Evolutionary conservation across 495 filamentous ascomycete species (phyloP).

Genomic region (Penicillium ucsense): DNA sequence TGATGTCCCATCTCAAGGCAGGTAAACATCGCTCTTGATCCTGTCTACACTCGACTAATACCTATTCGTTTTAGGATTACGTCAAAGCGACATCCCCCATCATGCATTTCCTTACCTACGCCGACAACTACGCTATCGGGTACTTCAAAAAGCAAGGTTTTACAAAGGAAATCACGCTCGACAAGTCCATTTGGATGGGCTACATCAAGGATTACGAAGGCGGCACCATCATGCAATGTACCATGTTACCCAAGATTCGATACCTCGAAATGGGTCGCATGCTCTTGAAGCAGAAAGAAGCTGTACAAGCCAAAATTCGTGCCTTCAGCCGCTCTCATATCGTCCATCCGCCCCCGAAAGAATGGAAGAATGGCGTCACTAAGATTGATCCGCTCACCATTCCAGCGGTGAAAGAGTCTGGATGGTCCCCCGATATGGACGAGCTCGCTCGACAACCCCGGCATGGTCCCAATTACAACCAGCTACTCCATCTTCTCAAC

Average conservation of each 20-base stretch:
- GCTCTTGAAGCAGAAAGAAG: constrained; percentile 95
- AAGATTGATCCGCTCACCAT: constrained; percentile 75
- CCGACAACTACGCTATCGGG: constrained; percentile 97
- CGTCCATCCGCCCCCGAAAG: constrained; percentile 72
- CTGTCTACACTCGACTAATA: constrained; percentile 4
- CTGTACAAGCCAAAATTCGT: constrained; percentile 86
- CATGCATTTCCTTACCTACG: constrained; percentile 98
- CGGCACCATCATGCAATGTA: constrained; percentile 98
- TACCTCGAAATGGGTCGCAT: constrained; percentile 92
- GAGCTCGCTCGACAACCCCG: constrained; percentile 92
- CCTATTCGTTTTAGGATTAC: constrained; percentile 52
- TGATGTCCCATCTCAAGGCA: constrained; percentile 92
- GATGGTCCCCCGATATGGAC: constrained; percentile 97
- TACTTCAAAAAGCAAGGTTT: constrained; percentile 99
- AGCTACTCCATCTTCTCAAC: constrained; percentile 84
- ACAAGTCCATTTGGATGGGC: constrained; percentile 91
- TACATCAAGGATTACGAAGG: constrained; percentile 99
- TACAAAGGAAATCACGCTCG: constrained; percentile 94
- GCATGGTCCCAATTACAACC: constrained; percentile 92
- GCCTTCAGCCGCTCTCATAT: constrained; percentile 83
- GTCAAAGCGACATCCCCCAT: constrained; percentile 94
- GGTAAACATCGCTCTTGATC: not conserved
- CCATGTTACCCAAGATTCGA: constrained; percentile 89
- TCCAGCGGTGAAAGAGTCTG: constrained; percentile 74
- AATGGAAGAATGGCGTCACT: constrained; percentile 64